Evolutionary conservation across 352 stramenopile genomes (phyloP).

Genomic region (Phytophthora citrophthora): DNA sequence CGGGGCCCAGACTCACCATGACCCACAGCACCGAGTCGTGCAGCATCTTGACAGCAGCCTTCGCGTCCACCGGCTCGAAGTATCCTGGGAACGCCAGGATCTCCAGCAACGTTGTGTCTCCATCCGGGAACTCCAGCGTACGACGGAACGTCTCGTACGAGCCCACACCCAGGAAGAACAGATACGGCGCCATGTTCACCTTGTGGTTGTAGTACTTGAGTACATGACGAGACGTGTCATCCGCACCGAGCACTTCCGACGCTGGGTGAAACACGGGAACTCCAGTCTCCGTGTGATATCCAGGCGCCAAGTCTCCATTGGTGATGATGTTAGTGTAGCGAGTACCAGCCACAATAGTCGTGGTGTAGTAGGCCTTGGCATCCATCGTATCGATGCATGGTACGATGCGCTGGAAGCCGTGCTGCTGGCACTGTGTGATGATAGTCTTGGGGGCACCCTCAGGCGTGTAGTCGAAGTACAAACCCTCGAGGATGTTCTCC

Average conservation of each 20-base stretch:
- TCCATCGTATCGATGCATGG: constrained; percentile 85
- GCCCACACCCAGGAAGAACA: constrained; percentile 83
- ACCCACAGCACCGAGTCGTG: constrained; percentile 80
- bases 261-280: constrained; percentile 68
- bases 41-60: constrained; percentile 76
- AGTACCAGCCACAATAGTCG: constrained; percentile 73
- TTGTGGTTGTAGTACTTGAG: constrained; percentile 87
- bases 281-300: constrained; percentile 63
- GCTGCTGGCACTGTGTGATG: constrained; percentile 86
- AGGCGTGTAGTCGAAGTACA: constrained; percentile 84
- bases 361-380: constrained; percentile 84
- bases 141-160: constrained; percentile 79
- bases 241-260: constrained; percentile 53
- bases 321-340: constrained; percentile 86
- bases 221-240: constrained; percentile 64
- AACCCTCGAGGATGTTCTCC: constrained; percentile 78
- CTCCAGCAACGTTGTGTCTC: constrained; percentile 74
- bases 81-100: constrained; percentile 75
- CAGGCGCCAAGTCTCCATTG: constrained; percentile 74
- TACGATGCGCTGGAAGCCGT: constrained; percentile 81
- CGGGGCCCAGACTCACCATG: constrained; percentile 74
- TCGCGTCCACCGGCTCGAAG: constrained; percentile 70
- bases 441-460: constrained; percentile 74
- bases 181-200: constrained; percentile 85
- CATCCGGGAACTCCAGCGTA: constrained; percentile 77